Percentiles rank a stretch among this genome's conserved stretches.
phyloP scores from a whole-genome alignment of 228 moss, liverwort and hornwort species.

The Sphagnum magellanicum region DNA sequence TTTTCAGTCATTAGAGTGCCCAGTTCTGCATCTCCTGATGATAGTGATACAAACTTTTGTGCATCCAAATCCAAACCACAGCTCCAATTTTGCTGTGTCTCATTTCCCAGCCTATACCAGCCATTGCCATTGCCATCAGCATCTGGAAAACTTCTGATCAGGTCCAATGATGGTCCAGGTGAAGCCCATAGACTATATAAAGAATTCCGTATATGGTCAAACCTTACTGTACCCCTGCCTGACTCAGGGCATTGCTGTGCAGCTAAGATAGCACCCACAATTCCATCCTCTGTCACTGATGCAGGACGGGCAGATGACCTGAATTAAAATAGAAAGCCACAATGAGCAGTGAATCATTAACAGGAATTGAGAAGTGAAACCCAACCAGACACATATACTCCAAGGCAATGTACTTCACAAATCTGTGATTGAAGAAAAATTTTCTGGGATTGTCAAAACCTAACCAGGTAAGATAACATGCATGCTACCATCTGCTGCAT shows the following conservation, averaged over 20 bases:
- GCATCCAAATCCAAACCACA: background rate
- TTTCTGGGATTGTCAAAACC: background rate
- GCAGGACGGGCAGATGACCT: slow-evolving; percentile 46
- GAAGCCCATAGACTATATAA: slow-evolving; percentile 5
- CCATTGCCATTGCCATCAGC: background rate
- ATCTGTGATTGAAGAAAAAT: no score
- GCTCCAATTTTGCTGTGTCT: background rate
- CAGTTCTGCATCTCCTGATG: no score
- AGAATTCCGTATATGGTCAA: slow-evolving; percentile 12
- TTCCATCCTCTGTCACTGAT: slow-evolving; percentile 16
- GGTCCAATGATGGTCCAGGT: background rate
- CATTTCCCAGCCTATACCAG: background rate
- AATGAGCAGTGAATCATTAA: background rate
- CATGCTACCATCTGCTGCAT: no score
- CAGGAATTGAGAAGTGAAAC: no score
- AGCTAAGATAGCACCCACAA: background rate
- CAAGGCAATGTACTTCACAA: no score
- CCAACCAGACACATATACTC: no score
- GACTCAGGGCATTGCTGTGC: background rate
- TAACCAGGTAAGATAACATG: no score
- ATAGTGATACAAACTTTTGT: background rate
- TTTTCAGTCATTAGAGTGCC: no score
- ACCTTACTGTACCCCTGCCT: background rate
- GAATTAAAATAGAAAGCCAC: background rate
- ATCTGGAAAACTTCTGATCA: slow-evolving; percentile 3